These are phyloP conservation scores for Coelastrella sp. DNA, from an alignment of 139 green algal species.

Conservation along the genomic window DNA sequence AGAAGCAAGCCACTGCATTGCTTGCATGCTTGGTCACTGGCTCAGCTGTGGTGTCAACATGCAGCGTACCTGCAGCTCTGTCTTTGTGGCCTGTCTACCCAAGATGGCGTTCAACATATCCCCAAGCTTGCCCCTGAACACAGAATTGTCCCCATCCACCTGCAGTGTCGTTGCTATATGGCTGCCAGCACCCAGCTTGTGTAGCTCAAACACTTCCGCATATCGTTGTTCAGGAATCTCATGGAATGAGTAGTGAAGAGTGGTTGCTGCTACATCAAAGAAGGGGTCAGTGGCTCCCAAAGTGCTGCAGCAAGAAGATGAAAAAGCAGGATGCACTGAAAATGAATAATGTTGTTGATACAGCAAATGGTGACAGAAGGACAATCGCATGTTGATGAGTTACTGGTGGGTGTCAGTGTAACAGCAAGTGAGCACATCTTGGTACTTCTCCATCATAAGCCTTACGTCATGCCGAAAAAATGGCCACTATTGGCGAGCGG, in stretches of 20 bases:
- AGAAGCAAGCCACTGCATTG: no score
- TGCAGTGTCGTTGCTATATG: not conserved
- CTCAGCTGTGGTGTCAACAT: no score
- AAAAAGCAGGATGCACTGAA: not conserved
- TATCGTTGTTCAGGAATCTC: conserved; percentile 8
- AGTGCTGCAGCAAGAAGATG: conserved; percentile 1
- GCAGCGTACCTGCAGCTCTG: conserved; percentile 17
- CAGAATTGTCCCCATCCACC: not conserved
- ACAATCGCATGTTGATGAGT: no score
- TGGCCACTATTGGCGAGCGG: conserved; percentile 37
- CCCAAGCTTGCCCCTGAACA: conserved; percentile 40
- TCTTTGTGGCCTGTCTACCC: conserved; percentile 36
- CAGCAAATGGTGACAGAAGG: not conserved
- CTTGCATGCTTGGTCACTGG: no score
- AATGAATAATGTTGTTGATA: no score
- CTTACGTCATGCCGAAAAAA: conserved; percentile 46
- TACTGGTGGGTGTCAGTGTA: no score
- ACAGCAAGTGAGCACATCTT: no score
- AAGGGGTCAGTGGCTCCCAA: conserved; percentile 47
- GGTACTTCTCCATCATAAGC: not conserved
- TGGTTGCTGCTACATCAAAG: conserved; percentile 36
- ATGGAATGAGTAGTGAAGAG: conserved; percentile 25
- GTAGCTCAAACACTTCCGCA: conserved; percentile 20
- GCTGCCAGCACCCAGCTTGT: conserved; percentile 17
- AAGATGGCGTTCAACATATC: conserved; percentile 41